phyloP scores from a whole-genome alignment of 2,329 filamentous ascomycete genomes.

The Pseudogymnoascus sp. region DNA sequence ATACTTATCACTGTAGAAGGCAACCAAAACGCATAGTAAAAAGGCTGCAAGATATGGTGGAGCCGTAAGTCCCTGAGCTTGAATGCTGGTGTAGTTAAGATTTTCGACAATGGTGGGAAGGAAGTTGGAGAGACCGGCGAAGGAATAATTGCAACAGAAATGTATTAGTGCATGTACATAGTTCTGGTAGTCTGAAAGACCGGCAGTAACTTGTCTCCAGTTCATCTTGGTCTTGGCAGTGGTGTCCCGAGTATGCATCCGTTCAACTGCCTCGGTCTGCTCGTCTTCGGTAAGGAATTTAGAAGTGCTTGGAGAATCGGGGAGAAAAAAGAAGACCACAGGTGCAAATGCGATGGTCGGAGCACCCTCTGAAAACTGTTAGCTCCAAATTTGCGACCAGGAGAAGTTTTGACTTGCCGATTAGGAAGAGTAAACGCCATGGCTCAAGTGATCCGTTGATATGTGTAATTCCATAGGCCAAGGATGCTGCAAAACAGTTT shows the following conservation, averaged over 20 bases:
- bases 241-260: slow-evolving; percentile 18
- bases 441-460: slow-evolving; percentile 20
- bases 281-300: slow-evolving; percentile 25
- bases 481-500: slow-evolving; percentile 27
- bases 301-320: slow-evolving; percentile 25
- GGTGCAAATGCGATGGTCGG: slow-evolving; percentile 25
- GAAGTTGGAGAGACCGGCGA: slow-evolving; percentile 33
- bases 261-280: slow-evolving; percentile 18
- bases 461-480: slow-evolving; percentile 29
- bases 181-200: slow-evolving; percentile 30
- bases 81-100: slow-evolving; percentile 32
- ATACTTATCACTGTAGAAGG: slow-evolving; percentile 30
- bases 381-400: slow-evolving; percentile 8
- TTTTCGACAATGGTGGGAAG: slow-evolving; percentile 34
- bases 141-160: slow-evolving; percentile 33
- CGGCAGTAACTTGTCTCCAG: slow-evolving; percentile 28
- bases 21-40: slow-evolving; percentile 25
- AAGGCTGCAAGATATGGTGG: slow-evolving; percentile 35
- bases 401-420: not conserved
- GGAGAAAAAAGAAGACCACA: slow-evolving; percentile 26
- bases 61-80: slow-evolving; percentile 34
- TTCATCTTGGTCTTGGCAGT: slow-evolving; percentile 23
- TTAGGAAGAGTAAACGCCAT: slow-evolving; percentile 28
- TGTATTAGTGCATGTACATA: slow-evolving; percentile 31
- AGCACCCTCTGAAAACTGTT: slow-evolving; percentile 18